phyloP scores from a whole-genome alignment of 176 grass and related monocot species.

The Rhynchospora breviuscula region DNA sequence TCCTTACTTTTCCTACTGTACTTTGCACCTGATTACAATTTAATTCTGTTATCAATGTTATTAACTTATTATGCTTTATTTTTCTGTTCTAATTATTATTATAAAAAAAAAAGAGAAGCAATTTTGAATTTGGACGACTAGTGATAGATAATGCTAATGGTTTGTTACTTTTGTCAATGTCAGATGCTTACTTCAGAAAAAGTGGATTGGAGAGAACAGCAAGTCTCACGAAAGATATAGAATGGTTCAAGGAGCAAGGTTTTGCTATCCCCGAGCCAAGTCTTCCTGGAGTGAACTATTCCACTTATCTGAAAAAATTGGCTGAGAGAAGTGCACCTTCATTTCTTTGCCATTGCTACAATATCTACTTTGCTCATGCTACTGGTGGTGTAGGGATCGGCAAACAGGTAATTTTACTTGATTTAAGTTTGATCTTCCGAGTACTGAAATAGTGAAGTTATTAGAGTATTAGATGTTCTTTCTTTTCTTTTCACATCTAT shows the following conservation, averaged over 20 bases:
- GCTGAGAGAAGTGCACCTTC: constrained; percentile 60
- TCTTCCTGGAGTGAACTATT: constrained; percentile 61
- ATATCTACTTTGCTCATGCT: constrained; percentile 87
- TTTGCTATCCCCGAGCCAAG: constrained; percentile 59
- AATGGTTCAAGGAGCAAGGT: constrained; percentile 70
- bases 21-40: not conserved
- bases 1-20: not conserved
- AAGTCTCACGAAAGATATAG: constrained; percentile 69
- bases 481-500: not conserved
- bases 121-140: constrained; percentile 9
- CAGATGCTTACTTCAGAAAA: constrained; percentile 83
- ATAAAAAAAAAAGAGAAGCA: not conserved
- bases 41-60: not conserved
- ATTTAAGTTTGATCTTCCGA: not conserved
- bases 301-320: constrained; percentile 60
- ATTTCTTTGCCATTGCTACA: constrained; percentile 94
- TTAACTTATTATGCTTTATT: not conserved
- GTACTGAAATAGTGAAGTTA: not conserved
- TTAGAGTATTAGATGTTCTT: not conserved
- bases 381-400: constrained; percentile 69
- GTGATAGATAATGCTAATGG: not conserved
- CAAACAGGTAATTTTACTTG: constrained; percentile 51
- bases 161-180: constrained; percentile 36
- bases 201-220: constrained; percentile 51
- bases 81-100: not conserved